Base-by-base conservation (phyloP, 371 early-diverging fungal species). In the Phascolomyces articulosus region DNA sequence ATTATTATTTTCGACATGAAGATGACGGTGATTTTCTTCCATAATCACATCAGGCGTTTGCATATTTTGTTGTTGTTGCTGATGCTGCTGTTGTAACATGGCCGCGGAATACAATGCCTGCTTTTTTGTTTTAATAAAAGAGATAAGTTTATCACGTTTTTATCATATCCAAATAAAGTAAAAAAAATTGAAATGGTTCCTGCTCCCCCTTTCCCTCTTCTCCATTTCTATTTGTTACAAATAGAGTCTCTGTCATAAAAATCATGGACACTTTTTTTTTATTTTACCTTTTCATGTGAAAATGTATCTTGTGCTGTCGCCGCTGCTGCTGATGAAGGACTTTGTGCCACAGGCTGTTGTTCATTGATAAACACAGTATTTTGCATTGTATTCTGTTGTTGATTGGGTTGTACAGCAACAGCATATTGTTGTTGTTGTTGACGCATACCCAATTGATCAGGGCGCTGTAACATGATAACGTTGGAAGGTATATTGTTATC, bases 261-360 rank as follows among this genome's bases (percentile, higher is more conserved):
- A n/a, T n/a, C n/a, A n/a, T n/a, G n/a, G n/a, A n/a, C n/a, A n/a
- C n/a, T 28, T 29, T 27, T 55, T 28, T 27, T 28, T 26, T 34
- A 34, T 11, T 6, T 34, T 62, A 62, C 63, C 63, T 62, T 62
- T 62, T 62, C 63, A 62, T 62, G 38, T 62, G 58, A 41, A 38
- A 58, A 58, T 41, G 41, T n/a, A 11, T 38, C 58, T 28, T 58
- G 58, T 31, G 60, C 8, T 41, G 47, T 44, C 10, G 58, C 9
- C 10, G 58, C 9, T 58, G 34, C 9, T 58, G 40, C 51, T 49
- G 51, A 23, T 38, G 62, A 23, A 27, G 62, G 8, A 28, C 23
- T 38, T 49, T 48, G 18, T n/a, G n/a, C n/a, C n/a, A n/a, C n/a
- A 24, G 20, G 34, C 15, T 38, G 63, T 24, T 54, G 51, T 31